Percentiles rank a stretch among this genome's conserved stretches.
Conservation (phyloP, 2,329 filamentous ascomycete species). For the Pseudocercospora fuligena region DNA sequence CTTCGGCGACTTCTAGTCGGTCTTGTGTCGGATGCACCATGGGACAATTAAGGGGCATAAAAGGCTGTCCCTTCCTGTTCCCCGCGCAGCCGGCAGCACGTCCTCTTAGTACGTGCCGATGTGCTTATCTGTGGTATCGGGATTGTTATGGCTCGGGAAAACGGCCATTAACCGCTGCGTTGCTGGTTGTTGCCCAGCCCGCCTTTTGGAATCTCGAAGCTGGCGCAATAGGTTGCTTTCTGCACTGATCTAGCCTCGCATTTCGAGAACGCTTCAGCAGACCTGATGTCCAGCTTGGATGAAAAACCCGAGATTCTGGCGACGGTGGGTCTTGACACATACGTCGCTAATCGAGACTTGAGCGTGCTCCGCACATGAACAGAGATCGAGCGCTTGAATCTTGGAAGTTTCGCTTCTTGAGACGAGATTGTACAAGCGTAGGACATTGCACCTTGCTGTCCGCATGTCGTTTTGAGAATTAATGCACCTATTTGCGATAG, state of each 20-base stretch:
- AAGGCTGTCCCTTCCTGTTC: not conserved
- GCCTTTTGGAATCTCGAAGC: too few species aligned
- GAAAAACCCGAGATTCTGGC: not conserved
- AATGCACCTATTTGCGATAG: slow-evolving; percentile 1
- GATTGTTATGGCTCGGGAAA: not conserved
- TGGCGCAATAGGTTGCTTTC: too few species aligned
- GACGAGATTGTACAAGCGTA: not conserved
- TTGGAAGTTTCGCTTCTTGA: not conserved
- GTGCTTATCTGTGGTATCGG: not conserved
- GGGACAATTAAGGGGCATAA: not conserved
- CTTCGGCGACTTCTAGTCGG: not conserved
- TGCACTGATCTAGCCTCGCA: too few species aligned
- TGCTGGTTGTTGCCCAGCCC: not conserved
- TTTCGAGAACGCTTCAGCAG: not conserved
- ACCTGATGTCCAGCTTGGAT: not conserved
- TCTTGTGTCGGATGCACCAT: not conserved
- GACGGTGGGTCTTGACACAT: not conserved
- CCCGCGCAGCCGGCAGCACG: not conserved
- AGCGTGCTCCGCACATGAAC: not conserved
- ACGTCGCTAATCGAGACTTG: not conserved
- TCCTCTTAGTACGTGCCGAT: not conserved
- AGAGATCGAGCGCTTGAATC: not conserved
- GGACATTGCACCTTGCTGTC: not conserved
- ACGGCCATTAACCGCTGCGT: not conserved
- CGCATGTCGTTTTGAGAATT: not conserved